Evolutionary conservation across 768 basidiomycete genomes (phyloP).

Genomic region (Hericium alpestre): DNA sequence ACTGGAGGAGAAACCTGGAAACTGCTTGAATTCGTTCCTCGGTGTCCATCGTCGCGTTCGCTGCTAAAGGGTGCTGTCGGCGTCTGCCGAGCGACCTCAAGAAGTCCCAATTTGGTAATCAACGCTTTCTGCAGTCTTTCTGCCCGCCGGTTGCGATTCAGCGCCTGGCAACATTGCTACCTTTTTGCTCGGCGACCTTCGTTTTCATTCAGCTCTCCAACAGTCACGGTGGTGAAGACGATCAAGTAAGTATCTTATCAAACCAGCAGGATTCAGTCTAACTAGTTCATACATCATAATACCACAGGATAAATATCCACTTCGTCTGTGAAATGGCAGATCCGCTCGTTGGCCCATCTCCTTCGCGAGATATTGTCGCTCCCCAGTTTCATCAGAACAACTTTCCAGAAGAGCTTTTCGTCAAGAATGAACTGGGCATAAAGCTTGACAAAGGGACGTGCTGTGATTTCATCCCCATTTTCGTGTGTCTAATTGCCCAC

Average conservation of each 20-base stretch:
- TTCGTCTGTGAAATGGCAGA: slow-evolving; percentile 12
- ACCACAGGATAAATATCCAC: not conserved
- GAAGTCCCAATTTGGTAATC: not conserved
- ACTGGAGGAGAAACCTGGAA: slow-evolving; percentile 73
- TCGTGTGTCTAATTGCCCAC: slow-evolving; percentile 4
- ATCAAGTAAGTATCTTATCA: no score
- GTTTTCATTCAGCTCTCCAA: no score
- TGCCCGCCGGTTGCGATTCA: no score
- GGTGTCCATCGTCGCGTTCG: slow-evolving; percentile 36
- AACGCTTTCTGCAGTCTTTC: not conserved
- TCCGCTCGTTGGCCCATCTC: slow-evolving; percentile 23
- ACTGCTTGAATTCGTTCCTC: slow-evolving; percentile 61
- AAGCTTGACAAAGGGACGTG: slow-evolving; percentile 86
- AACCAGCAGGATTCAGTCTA: no score
- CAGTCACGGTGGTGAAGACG: no score
- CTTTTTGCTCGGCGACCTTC: no score
- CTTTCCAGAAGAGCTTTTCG: slow-evolving; percentile 66
- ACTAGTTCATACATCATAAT: no score
- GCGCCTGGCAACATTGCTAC: not conserved
- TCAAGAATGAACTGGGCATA: slow-evolving; percentile 73
- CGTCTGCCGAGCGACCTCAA: not conserved
- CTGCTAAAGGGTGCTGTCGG: not conserved
- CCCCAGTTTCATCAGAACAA: slow-evolving; percentile 95
- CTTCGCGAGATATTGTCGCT: slow-evolving; percentile 50
- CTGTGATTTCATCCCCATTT: not conserved